Base-by-base conservation (phyloP, 306 rosid species). In the Gleditsia sinensis region DNA sequence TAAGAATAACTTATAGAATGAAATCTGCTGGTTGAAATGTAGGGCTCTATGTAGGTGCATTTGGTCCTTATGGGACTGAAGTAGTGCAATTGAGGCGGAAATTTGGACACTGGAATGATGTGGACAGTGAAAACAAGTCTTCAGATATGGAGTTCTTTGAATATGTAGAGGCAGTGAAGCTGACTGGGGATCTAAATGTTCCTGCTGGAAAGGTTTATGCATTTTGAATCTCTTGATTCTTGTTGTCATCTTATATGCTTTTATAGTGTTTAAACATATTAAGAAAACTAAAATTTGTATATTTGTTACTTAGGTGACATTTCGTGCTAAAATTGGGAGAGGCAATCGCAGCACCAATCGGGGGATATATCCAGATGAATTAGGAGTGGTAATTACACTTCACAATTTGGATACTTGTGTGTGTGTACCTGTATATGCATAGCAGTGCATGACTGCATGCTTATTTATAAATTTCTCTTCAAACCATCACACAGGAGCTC, bases 11-110 rank as follows among this genome's bases (percentile, higher is more conserved):
- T 30, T 54, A 84, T 40, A 40, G 36, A 56, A 75, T 63, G 19
- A 48, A 63, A 70, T 77, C 16, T 77, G 19, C 75, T 51, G 74
- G 64, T 82, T 81, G 76, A 82, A 70, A 33, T 71, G 33, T 70
- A 95, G 99, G 99, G 71, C 95, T 94, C 49, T 94, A 94, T 80
- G 90, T 90, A 75, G 97, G 99, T 71, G 90, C 99, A 55, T 95
- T 90, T 74, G 98, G 99, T 73, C 97, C 99, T 49, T 89, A 88
- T 69, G 99, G 97, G 78, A 85, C 91, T 63, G 98, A 92, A 82
- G 86, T 95, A 53, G 98, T 92, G 80, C 98, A 92, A 58, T 79
- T 95, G 79, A 83, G 83, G 86, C 92, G 97, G 67, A 95, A 87
- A 78, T 90, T 84, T 72, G 99, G 97, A 70, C 98, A 92, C 60